Evolutionary conservation across 805 yeast genomes (phyloP).

Genomic region (Wickerhamomyces strasburgensis): DNA sequence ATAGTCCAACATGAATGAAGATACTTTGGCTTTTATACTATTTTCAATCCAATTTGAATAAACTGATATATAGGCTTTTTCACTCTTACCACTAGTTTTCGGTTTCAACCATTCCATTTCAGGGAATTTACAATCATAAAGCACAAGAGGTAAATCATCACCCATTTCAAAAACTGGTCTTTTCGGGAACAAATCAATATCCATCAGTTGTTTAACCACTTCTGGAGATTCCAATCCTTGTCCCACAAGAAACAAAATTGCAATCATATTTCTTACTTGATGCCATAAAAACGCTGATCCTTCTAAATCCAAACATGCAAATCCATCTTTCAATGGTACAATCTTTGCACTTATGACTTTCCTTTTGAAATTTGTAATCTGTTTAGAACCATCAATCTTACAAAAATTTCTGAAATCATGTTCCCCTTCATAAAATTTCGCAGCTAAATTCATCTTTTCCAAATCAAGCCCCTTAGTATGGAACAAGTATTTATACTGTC

Average conservation of each 20-base stretch:
- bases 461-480: conserved; percentile 50
- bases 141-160: conserved; percentile 76
- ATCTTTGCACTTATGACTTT: conserved; percentile 52
- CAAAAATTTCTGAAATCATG: conserved; percentile 95
- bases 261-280: conserved; percentile 95
- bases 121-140: conserved; percentile 76
- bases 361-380: conserved; percentile 74
- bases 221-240: conserved; percentile 63
- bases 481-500: conserved; percentile 87
- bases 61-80: conserved; percentile 39
- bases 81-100: conserved; percentile 32
- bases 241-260: conserved; percentile 73
- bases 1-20: conserved; percentile 25
- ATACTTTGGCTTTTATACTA: conserved; percentile 50
- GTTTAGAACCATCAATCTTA: conserved; percentile 91
- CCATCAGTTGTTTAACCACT: conserved; percentile 53
- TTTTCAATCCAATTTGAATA: conserved; percentile 51
- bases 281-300: conserved; percentile 97
- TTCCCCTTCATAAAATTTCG: conserved; percentile 55
- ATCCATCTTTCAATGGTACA: conserved; percentile 32
- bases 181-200: conserved; percentile 50
- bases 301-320: conserved; percentile 66
- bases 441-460: conserved; percentile 65
- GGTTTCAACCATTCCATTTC: conserved; percentile 57
- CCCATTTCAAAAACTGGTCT: conserved; percentile 88